Conservation (phyloP, 2,329 filamentous ascomycete species). For the Pestalotiopsis sp. region DNA sequence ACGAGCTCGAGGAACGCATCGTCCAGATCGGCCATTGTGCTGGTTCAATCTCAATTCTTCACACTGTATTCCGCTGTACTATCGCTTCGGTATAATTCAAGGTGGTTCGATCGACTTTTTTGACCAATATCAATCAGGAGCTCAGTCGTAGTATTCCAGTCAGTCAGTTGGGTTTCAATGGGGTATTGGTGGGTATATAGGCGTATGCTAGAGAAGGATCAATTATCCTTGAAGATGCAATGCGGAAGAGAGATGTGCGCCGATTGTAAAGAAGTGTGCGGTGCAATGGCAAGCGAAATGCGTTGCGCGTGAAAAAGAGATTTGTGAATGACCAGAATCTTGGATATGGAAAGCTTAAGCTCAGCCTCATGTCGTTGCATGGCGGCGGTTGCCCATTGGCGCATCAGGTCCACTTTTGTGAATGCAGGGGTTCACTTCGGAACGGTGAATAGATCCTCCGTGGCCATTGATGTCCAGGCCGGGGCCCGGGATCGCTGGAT, state of each 20-base stretch:
- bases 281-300: background rate
- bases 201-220: no score
- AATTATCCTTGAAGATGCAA: no score
- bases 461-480: background rate
- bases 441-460: slow-evolving; percentile 1
- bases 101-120: background rate
- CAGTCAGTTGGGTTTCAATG: no score
- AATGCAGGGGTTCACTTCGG: slow-evolving; percentile 3
- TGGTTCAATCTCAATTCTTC: background rate
- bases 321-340: background rate
- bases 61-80: background rate
- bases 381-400: slow-evolving; percentile 1
- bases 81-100: no score
- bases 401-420: background rate
- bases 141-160: background rate
- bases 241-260: no score
- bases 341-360: background rate
- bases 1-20: slow-evolving; percentile 93
- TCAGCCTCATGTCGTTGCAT: slow-evolving; percentile 9
- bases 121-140: background rate
- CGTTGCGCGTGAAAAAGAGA: background rate
- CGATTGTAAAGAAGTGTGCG: background rate
- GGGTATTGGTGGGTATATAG: no score
- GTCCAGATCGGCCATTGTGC: slow-evolving; percentile 83
- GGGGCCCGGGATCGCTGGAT: background rate